Evolutionary conservation across 306 rosid species (phyloP), one percentile per base, ranked within the genome.

Genomic region (Malus asiatica): DNA sequence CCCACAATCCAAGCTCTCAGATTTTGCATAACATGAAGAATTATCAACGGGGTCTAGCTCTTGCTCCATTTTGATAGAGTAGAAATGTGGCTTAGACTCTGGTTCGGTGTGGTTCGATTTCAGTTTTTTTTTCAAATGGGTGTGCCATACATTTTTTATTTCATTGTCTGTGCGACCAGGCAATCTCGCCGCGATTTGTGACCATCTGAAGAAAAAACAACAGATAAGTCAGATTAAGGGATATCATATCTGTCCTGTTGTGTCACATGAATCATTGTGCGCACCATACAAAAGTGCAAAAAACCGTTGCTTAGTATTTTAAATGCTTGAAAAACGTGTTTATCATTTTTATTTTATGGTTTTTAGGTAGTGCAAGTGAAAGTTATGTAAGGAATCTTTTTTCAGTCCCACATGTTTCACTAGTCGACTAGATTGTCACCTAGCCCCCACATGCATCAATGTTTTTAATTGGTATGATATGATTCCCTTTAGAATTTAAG

Each of bases 111-210:
- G 85, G 72, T 76, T 6, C 58, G 83, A 83, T 45, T 71, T 83
- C 53, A 90, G 78, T 79, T 85, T 94, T 84, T 90, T 94, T 81
- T 94, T 94, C 83, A 94, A 78, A 70, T 90, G 96, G 57, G 98
- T 91, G 84, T 94, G 94, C 98, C 98, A 94, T 15, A 94, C 96
- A 68, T 94, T 94, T 78, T 94, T 94, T 10, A 94, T 91, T 61
- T 94, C 97, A 25, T 94, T 94, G 76, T 94, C 98, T 11, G 98
- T 91, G 42, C 98, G 82, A 1, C 98, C 98, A 0, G 97, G 97
- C 76, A 94, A 77, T 66, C 72, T 91, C 0, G 95, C 93, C 22
- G 98, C 97, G 32, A 94, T 94, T 10, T 88, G 84, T 7, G 98
- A 94, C 98, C 98, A 94, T 85, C 98, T 94, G 84, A 62, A 81